Percentiles rank a stretch among this genome's conserved stretches.
Evolutionary conservation across 2,329 filamentous ascomycete species (phyloP).

Genomic region (Incumbomyces lentus): DNA sequence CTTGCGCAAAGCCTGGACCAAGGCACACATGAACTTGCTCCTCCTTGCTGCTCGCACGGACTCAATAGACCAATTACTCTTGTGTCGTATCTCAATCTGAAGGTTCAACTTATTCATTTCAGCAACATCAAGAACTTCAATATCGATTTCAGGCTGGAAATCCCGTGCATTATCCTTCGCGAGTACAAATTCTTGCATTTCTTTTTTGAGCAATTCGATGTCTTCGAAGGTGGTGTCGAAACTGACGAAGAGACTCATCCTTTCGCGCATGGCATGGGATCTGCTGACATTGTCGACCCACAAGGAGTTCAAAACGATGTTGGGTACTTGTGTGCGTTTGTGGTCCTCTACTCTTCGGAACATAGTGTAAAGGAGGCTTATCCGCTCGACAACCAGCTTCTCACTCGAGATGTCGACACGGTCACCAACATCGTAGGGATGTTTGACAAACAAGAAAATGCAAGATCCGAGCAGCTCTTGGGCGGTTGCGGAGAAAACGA

Average conservation of each 20-base stretch:
- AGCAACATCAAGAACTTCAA: conserved; percentile 68
- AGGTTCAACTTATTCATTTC: conserved; percentile 83
- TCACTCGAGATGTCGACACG: conserved; percentile 67
- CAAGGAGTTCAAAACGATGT: conserved; percentile 81
- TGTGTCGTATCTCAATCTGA: conserved; percentile 76
- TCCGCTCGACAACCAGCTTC: conserved; percentile 77
- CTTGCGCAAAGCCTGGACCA: conserved; percentile 74
- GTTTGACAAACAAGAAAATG: conserved; percentile 98
- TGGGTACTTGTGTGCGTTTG: conserved; percentile 74
- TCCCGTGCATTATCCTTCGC: conserved; percentile 79
- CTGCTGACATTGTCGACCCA: conserved; percentile 93
- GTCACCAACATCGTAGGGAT: conserved; percentile 92
- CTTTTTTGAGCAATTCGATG: conserved; percentile 69
- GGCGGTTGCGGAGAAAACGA: conserved; percentile 83
- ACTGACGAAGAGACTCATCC: conserved; percentile 65
- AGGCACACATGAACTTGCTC: conserved; percentile 93
- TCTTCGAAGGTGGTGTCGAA: conserved; percentile 87
- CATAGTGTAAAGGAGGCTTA: conserved; percentile 84
- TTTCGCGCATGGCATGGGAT: conserved; percentile 84
- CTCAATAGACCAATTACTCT: conserved; percentile 87
- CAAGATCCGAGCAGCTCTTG: conserved; percentile 97
- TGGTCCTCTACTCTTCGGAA: conserved; percentile 76
- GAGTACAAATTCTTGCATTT: conserved; percentile 77
- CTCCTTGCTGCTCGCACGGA: conserved; percentile 67
- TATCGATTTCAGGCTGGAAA: conserved; percentile 73